phyloP scores from a whole-genome alignment of 306 rosid genomes.

The Vigna radiata region DNA sequence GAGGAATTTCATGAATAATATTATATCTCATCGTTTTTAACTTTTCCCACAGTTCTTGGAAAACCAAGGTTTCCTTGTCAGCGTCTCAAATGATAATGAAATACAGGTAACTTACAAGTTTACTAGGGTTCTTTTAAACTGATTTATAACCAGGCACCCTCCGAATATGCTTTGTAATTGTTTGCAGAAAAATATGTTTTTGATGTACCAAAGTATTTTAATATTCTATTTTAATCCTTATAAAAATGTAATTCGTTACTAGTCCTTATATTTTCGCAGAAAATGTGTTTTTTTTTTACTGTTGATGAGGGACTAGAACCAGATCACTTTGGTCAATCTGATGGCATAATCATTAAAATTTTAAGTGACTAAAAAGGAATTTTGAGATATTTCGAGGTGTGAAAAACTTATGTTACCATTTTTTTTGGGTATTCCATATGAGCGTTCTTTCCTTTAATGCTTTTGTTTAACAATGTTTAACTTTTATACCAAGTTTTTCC shows the following conservation, averaged over 20 bases:
- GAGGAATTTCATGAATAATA: constrained; percentile 33
- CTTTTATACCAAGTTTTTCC: neutral
- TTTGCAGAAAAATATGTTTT: neutral
- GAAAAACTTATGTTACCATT: neutral
- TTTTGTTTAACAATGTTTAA: constrained; percentile 18
- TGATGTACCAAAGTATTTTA: neutral
- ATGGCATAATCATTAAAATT: neutral
- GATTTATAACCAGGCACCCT: neutral
- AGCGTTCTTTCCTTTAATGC: constrained; percentile 36
- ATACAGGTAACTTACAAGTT: constrained; percentile 70
- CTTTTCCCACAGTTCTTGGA: constrained; percentile 71
- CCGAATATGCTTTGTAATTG: neutral
- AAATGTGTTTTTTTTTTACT: neutral
- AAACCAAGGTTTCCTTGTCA: constrained; percentile 86
- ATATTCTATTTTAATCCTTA: neutral
- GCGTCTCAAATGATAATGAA: constrained; percentile 76
- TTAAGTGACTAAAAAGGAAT: neutral
- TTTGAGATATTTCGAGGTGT: neutral
- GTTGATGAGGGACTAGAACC: neutral
- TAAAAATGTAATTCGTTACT: neutral
- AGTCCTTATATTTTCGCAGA: neutral
- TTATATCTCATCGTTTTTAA: constrained; percentile 25
- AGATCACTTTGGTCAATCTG: neutral
- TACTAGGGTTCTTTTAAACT: constrained; percentile 27
- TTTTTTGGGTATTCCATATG: constrained; percentile 2